These are phyloP conservation scores for Casuarina glauca DNA, from an alignment of 306 rosid species.

Conservation along the genomic window DNA sequence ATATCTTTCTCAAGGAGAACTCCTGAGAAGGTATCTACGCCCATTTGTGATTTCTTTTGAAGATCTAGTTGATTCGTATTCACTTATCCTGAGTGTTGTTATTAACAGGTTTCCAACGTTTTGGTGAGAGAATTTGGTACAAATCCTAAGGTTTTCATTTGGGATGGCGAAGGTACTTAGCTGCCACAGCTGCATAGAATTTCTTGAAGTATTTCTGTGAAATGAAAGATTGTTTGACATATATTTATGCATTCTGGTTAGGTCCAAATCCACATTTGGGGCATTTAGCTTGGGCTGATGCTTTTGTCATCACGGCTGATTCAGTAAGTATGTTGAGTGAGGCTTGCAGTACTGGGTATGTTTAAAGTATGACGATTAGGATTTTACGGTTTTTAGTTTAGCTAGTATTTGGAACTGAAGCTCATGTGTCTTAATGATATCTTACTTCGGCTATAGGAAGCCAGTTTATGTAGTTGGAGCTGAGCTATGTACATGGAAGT, in stretches of 20 bases:
- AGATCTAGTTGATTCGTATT: constrained; percentile 1
- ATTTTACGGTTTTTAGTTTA: neutral
- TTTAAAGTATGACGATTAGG: constrained; percentile 25
- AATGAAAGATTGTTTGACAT: constrained; percentile 1
- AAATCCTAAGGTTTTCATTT: constrained; percentile 75
- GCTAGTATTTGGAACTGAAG: constrained; percentile 26
- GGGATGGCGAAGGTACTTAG: constrained; percentile 84
- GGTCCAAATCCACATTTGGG: constrained; percentile 85
- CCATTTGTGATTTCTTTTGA: constrained; percentile 7
- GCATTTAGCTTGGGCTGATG: constrained; percentile 87
- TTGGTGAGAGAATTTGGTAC: constrained; percentile 57
- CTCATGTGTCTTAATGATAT: constrained; percentile 17
- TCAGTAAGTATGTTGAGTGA: constrained; percentile 96
- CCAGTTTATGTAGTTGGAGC: constrained; percentile 84
- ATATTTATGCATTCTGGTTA: constrained; percentile 23
- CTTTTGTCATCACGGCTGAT: constrained; percentile 89
- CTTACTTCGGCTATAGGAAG: constrained; percentile 55
- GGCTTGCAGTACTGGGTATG: constrained; percentile 95
- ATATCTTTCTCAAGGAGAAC: constrained; percentile 89
- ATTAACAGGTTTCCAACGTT: constrained; percentile 56
- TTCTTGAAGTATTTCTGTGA: constrained; percentile 4
- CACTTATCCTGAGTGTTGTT: constrained; percentile 20
- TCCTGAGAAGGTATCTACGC: constrained; percentile 65
- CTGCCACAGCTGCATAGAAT: constrained; percentile 20
- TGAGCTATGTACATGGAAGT: constrained; percentile 83